Percentiles rank a stretch among this genome's conserved stretches.
phyloP scores from a whole-genome alignment of 1,139 yeast species.

The Nakaseomyces bracarensis region DNA sequence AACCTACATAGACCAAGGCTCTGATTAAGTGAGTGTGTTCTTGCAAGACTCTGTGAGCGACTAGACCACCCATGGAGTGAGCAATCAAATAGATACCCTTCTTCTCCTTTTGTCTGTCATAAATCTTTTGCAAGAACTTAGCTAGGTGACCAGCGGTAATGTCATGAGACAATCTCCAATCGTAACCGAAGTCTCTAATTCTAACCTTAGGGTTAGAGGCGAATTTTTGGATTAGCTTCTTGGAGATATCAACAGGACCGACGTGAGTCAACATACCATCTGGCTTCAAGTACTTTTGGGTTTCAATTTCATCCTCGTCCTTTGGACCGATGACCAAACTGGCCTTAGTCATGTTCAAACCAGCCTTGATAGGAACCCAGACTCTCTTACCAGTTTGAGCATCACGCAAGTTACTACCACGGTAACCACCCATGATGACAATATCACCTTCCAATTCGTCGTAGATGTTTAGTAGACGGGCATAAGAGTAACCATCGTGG shows the following conservation, averaged over 20 bases:
- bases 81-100: conserved; percentile 65
- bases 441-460: conserved; percentile 64
- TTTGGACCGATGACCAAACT: conserved; percentile 66
- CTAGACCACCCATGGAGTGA: conserved; percentile 90
- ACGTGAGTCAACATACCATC: conserved; percentile 74
- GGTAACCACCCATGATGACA: conserved; percentile 75
- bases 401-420: conserved; percentile 77
- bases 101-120: conserved; percentile 32
- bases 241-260: conserved; percentile 80
- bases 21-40: conserved; percentile 58
- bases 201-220: conserved; percentile 50
- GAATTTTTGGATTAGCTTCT: conserved; percentile 49
- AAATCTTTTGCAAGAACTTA: conserved; percentile 39
- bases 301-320: conserved; percentile 51
- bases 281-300: conserved; percentile 48
- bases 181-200: conserved; percentile 76
- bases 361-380: conserved; percentile 87
- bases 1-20: conserved; percentile 72
- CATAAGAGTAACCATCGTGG: conserved; percentile 29
- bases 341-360: conserved; percentile 62
- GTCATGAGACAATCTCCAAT: conserved; percentile 76
- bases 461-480: conserved; percentile 34
- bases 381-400: conserved; percentile 53
- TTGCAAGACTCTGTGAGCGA: conserved; percentile 73
- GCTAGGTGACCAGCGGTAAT: conserved; percentile 44